These are phyloP conservation scores for Sporisorium exsertum DNA, from an alignment of 1,284 basidiomycete species.

Conservation along the genomic window DNA sequence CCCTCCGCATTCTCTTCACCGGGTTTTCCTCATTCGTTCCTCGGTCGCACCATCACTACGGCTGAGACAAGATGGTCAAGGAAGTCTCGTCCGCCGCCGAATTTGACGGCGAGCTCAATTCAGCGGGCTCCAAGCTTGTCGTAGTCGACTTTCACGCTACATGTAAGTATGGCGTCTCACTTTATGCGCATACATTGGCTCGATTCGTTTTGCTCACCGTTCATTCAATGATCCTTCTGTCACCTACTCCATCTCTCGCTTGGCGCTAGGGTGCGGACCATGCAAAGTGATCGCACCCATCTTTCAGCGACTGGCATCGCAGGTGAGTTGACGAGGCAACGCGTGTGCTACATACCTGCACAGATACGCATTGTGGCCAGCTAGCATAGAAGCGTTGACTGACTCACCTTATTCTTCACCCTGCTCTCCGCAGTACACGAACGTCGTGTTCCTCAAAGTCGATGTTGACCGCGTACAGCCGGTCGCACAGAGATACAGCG, in stretches of 20 bases:
- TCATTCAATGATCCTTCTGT: no score
- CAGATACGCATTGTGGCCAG: not conserved
- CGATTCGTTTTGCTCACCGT: not conserved
- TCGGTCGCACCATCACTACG: not conserved
- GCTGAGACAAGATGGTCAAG: conserved; percentile 43
- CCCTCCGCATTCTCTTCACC: not conserved
- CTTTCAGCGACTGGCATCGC: conserved; percentile 35
- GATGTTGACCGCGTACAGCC: conserved; percentile 71
- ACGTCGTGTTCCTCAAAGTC: conserved; percentile 68
- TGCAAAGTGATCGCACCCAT: conserved; percentile 49
- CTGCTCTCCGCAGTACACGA: conserved; percentile 22
- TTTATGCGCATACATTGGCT: not conserved
- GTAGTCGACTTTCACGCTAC: conserved; percentile 54
- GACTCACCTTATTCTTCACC: not conserved
- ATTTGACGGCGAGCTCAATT: conserved; percentile 43
- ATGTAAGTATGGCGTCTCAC: conserved; percentile 29
- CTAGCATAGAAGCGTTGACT: not conserved
- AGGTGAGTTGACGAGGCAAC: conserved; percentile 20
- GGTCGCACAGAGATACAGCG: conserved; percentile 70
- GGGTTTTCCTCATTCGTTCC: not conserved
- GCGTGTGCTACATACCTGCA: not conserved
- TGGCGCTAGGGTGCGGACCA: conserved; percentile 47
- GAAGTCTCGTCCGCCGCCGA: conserved; percentile 41
- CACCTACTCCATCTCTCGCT: conserved; percentile 1
- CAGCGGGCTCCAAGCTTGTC: conserved; percentile 47